Conservation (phyloP, 2,329 filamentous ascomycete species). For the Penicillium sp. region DNA sequence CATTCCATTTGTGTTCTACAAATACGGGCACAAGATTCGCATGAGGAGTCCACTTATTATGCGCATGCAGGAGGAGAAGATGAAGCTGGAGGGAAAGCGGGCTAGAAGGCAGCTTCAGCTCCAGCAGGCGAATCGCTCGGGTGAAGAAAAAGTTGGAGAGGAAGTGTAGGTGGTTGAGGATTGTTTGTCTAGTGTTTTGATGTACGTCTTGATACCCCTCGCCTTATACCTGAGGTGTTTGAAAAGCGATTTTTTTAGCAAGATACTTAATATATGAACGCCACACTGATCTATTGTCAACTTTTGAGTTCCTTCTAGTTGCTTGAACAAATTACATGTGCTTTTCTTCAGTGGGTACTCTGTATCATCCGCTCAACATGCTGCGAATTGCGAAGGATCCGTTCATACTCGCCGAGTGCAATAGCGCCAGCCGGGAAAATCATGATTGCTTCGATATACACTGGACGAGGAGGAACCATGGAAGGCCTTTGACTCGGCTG, state of each 20-base stretch:
- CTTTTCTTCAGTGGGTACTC: constrained; percentile 6
- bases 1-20: constrained; percentile 76
- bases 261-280: constrained; percentile 6
- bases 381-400: constrained; percentile 48
- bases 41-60: constrained; percentile 56
- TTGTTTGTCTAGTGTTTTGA: background rate
- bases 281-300: background rate
- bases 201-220: constrained; percentile 12
- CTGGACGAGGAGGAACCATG: constrained; percentile 31
- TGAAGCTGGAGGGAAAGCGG: constrained; percentile 46
- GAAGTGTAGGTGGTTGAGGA: constrained; percentile 6
- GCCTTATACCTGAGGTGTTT: constrained; percentile 14
- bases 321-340: background rate
- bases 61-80: constrained; percentile 57
- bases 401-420: constrained; percentile 69
- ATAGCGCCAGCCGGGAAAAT: constrained; percentile 76
- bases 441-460: constrained; percentile 68
- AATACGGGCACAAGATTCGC: constrained; percentile 58
- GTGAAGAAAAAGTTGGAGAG: constrained; percentile 22
- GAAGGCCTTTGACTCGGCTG: constrained; percentile 3
- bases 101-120: constrained; percentile 20
- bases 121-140: constrained; percentile 7
- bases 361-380: constrained; percentile 34
- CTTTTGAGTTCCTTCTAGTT: background rate
- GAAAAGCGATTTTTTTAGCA: constrained; percentile 14